Base-by-base conservation (phyloP, 345 rosid species). In the Eucalyptus paniculata region DNA sequence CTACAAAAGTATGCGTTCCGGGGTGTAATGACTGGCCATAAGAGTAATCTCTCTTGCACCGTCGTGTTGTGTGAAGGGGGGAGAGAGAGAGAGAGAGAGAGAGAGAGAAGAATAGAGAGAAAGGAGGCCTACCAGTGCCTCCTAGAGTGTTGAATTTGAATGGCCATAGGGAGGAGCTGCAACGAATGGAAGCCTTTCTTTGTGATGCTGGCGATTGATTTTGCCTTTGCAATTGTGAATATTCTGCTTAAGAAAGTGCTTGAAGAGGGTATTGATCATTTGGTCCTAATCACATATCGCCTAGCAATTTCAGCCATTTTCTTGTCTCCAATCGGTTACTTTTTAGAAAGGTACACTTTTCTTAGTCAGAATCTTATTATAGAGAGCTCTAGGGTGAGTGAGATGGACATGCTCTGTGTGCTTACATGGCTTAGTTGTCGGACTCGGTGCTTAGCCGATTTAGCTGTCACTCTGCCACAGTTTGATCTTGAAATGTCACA, bases 271-370 rank as follows among this genome's bases (percentile, higher is more conserved):
- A 92, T 94, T 60, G 93, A 94, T 90, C 96, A 93, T 89, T 91
- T 96, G 92, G 95, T 96, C 54, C 92, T 97, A 12, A 89, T 95
- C 89, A 94, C 97, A 32, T 96, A 97, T 89, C 92, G 99, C n/a
- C 95, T 94, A 47, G 89, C 89, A 17, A 92, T 92, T 72, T 94
- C 97, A 26, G 92, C 96, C 88, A 56, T 92, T 87, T 94, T 96
- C 95, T 90, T 97, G 90, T 92, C 90, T 67, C 98, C 99, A 23
- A 90, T 96, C 77, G 95, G 95, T 34, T 93, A 92, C 89, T 92
- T 96, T 81, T 91, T 91, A 89, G 98, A 97, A 92, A 95, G 97
- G 99, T 97, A 92, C 12, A 80, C 77, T 5, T 47, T 54, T 82
- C 21, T 44, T 51, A 77, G 56, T 88, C 47, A 14, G 62, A 37